A percentile compares a stretch with the other conserved stretches of the same genome.
Evolutionary conservation across 345 rosid genomes (phyloP).

Genomic region (Excoecaria agallocha): DNA sequence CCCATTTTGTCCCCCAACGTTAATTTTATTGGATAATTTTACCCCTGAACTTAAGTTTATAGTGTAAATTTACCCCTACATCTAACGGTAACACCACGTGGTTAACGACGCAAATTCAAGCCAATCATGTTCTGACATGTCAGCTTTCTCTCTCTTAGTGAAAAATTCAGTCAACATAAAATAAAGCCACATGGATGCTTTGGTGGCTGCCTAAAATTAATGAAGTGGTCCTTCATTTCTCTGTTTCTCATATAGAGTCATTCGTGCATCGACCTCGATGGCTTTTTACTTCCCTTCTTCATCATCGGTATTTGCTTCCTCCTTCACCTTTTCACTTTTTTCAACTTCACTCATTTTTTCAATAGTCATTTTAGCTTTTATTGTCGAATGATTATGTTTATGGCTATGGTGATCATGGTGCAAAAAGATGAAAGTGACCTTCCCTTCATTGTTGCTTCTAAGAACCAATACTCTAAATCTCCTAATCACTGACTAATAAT

Average conservation of each 20-base stretch:
- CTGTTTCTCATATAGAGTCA: conserved; percentile 49
- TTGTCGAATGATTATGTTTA: neutral
- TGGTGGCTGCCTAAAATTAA: no score
- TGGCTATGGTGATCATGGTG: conserved; percentile 6
- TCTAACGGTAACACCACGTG: no score
- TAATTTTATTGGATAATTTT: no score
- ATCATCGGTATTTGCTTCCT: neutral
- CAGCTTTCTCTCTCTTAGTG: no score
- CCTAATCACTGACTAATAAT: conserved; percentile 18
- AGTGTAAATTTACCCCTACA: no score
- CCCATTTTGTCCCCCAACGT: no score
- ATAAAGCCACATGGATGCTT: no score
- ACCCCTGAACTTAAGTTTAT: no score
- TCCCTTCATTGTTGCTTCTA: conserved; percentile 52
- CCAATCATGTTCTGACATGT: no score
- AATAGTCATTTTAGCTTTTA: neutral
- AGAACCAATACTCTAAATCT: conserved; percentile 36
- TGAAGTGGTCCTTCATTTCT: conserved; percentile 45
- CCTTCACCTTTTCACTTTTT: neutral
- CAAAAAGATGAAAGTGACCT: conserved; percentile 48
- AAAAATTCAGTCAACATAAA: no score
- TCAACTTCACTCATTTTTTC: neutral
- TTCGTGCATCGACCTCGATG: conserved; percentile 48
- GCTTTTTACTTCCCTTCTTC: conserved; percentile 25
- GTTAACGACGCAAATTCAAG: no score